Evolutionary conservation across 2,329 filamentous ascomycete genomes (phyloP).

Genomic region (Dissoconium aciculare): DNA sequence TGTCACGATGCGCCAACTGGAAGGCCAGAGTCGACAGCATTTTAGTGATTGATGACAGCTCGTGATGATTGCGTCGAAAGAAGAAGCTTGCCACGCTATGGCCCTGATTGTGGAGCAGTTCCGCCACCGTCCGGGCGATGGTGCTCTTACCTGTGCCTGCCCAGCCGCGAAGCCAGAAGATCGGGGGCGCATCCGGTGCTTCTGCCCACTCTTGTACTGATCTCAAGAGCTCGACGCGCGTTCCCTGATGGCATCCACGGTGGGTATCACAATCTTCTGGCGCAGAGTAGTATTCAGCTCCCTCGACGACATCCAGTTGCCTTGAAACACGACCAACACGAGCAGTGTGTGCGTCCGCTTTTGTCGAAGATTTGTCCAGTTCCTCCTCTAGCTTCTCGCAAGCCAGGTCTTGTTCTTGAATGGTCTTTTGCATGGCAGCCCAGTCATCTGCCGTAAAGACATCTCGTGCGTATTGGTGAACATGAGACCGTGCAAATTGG

Average conservation of each 20-base stretch:
- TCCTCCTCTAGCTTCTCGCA: slow-evolving; percentile 1
- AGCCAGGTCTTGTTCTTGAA: neutral
- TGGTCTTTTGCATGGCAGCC: slow-evolving; percentile 1
- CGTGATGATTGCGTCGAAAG: slow-evolving; percentile 1
- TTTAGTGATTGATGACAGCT: slow-evolving; percentile 1
- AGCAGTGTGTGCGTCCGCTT: slow-evolving; percentile 1
- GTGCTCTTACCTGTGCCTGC: slow-evolving; percentile 1
- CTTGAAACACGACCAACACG: neutral
- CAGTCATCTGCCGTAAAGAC: slow-evolving; percentile 1
- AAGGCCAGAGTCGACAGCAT: slow-evolving; percentile 1
- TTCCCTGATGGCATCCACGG: slow-evolving; percentile 1
- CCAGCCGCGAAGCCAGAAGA: neutral
- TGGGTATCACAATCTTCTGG: slow-evolving; percentile 1
- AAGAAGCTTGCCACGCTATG: slow-evolving; percentile 1
- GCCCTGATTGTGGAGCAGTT: neutral
- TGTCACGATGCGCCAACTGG: slow-evolving; percentile 1
- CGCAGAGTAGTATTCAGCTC: slow-evolving; percentile 1
- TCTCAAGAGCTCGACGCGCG: slow-evolving; percentile 1
- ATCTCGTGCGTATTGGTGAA: slow-evolving; percentile 1
- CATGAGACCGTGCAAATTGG: slow-evolving; percentile 1
- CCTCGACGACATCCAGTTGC: neutral
- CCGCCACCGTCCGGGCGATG: neutral
- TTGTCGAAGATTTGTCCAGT: neutral
- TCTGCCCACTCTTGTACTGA: slow-evolving; percentile 1
- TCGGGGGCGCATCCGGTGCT: neutral